These are phyloP conservation scores for Beta lomatogona DNA, from an alignment of 179 eudicot species.

Conservation along the genomic window DNA sequence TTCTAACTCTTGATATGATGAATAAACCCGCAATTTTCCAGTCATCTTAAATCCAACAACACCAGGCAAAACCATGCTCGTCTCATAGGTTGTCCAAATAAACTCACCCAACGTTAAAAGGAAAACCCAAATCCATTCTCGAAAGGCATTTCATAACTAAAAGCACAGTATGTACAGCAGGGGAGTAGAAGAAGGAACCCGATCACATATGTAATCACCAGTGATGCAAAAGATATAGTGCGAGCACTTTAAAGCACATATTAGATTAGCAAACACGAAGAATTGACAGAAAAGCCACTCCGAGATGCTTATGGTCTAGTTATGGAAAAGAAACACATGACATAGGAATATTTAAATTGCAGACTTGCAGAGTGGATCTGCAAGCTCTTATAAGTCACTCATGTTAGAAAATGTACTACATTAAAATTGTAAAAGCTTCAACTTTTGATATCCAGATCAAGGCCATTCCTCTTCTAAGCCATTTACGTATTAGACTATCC, in stretches of 20 bases:
- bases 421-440: no score
- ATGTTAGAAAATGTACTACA: no score
- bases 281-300: neutral
- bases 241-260: neutral
- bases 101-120: neutral
- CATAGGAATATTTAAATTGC: neutral
- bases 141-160: neutral
- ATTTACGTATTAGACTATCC: no score
- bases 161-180: neutral
- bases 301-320: neutral
- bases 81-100: conserved; percentile 65
- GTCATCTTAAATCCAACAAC: conserved; percentile 86
- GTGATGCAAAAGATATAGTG: neutral
- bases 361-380: no score
- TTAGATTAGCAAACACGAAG: no score
- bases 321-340: neutral
- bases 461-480: no score
- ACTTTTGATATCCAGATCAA: no score
- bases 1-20: conserved; percentile 83
- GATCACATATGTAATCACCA: neutral
- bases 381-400: no score
- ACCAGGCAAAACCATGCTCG: conserved; percentile 93
- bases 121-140: neutral
- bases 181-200: neutral
- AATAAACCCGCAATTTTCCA: conserved; percentile 66